Percentiles rank a stretch among this genome's conserved stretches.
These are phyloP conservation scores for Cicer bijugum DNA, from an alignment of 306 rosid species.

Conservation along the genomic window DNA sequence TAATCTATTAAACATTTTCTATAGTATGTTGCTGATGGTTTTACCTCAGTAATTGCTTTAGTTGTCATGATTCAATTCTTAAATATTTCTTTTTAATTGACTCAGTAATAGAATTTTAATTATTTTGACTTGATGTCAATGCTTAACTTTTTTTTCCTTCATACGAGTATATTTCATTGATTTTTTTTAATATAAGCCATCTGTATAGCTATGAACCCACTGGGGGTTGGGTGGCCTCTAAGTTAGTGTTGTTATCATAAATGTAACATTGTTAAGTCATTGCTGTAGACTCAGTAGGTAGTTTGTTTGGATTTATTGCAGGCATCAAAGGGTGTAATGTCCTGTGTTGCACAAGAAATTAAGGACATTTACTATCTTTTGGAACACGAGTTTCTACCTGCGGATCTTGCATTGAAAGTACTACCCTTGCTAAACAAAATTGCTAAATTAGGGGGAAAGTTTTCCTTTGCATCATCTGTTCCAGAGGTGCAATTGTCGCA, in stretches of 20 bases:
- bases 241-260: background rate
- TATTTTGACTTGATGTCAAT: background rate
- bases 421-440: slow-evolving; percentile 75
- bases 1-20: background rate
- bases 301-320: slow-evolving; percentile 36
- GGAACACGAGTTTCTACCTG: slow-evolving; percentile 85
- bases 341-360: slow-evolving; percentile 93
- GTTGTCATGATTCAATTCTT: too few species aligned
- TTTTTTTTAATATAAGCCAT: background rate
- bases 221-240: background rate
- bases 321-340: slow-evolving; percentile 89
- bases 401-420: slow-evolving; percentile 79
- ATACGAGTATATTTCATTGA: background rate
- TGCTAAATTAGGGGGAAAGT: slow-evolving; percentile 83
- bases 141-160: background rate
- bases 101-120: background rate
- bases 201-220: background rate
- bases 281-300: background rate
- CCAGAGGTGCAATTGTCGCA: slow-evolving; percentile 89
- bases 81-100: too few species aligned
- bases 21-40: background rate
- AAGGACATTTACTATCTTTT: slow-evolving; percentile 86
- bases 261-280: background rate
- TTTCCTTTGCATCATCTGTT: slow-evolving; percentile 86
- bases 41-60: background rate